Evolutionary conservation across 75 land plant species (phyloP).

Genomic region (Cryptomeria japonica): DNA sequence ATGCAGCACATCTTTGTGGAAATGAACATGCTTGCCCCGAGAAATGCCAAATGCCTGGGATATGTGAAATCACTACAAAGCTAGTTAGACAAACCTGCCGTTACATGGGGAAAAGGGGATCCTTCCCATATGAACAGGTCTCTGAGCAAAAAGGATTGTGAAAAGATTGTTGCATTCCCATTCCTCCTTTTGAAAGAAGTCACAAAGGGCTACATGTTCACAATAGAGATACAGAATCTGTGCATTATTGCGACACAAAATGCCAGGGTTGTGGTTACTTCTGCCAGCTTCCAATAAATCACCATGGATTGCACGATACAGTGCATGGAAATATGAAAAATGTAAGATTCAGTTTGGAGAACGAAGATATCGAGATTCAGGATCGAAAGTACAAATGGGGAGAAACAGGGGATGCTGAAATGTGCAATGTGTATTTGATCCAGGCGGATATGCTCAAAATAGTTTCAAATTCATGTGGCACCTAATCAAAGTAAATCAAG

Average conservation of each 20-base stretch:
- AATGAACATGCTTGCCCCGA: slow-evolving; percentile 23
- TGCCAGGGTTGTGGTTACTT: slow-evolving; percentile 33
- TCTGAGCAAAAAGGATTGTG: slow-evolving; percentile 24
- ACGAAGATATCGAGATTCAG: no score
- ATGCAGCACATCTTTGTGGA: slow-evolving; percentile 22
- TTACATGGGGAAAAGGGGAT: slow-evolving; percentile 15
- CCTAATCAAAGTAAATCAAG: no score
- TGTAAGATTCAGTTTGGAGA: no score
- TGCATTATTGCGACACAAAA: slow-evolving; percentile 28
- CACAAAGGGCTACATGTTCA: slow-evolving; percentile 26
- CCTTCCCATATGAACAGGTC: slow-evolving; percentile 34
- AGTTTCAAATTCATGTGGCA: no score
- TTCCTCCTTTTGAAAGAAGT: slow-evolving; percentile 10
- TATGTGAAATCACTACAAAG: slow-evolving; percentile 25
- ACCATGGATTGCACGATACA: slow-evolving; percentile 29
- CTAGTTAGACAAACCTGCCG: slow-evolving; percentile 20
- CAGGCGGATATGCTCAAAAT: no score
- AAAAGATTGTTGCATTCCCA: slow-evolving; percentile 27
- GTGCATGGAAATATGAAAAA: slow-evolving; percentile 23
- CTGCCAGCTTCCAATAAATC: slow-evolving; percentile 30
- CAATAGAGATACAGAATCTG: slow-evolving; percentile 17
- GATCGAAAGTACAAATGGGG: no score
- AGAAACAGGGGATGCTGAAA: no score
- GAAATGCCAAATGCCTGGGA: slow-evolving; percentile 24
- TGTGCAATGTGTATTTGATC: no score